Evolutionary conservation across 1,284 basidiomycete genomes (phyloP).

Genomic region (Cutaneotrichosporon mucoides): DNA sequence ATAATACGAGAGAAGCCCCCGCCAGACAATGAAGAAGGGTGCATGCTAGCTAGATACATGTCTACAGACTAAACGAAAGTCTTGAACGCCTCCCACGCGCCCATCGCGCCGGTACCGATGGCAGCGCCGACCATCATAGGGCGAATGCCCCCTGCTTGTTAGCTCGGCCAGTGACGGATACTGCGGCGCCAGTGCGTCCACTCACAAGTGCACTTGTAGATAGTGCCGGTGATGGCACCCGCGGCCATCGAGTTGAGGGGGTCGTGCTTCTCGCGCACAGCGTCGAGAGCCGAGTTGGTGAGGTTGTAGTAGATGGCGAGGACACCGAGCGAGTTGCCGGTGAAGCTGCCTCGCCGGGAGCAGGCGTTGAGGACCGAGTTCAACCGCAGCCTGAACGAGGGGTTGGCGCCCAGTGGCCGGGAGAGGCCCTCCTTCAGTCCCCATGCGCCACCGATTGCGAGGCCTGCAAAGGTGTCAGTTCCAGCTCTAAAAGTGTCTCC

Average conservation of each 20-base stretch:
- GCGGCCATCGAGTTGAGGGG: conserved; percentile 85
- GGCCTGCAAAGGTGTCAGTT: conserved; percentile 56
- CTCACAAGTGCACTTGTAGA: conserved; percentile 92
- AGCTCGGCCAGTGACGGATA: conserved; percentile 2
- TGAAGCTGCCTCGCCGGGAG: conserved; percentile 92
- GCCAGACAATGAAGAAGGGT: conserved; percentile 54
- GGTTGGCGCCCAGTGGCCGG: conserved; percentile 64
- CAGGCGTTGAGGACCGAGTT: conserved; percentile 96
- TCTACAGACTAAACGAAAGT: conserved; percentile 50
- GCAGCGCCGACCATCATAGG: conserved; percentile 84
- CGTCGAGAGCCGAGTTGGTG: conserved; percentile 90
- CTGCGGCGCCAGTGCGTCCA: conserved; percentile 8
- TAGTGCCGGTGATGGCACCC: conserved; percentile 81
- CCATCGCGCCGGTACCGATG: conserved; percentile 81
- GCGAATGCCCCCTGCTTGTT: conserved; percentile 73
- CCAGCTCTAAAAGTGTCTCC: too few species aligned
- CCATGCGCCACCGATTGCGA: conserved; percentile 90
- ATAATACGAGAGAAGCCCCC: too few species aligned
- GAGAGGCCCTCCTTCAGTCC: conserved; percentile 90
- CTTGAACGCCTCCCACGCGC: conserved; percentile 89
- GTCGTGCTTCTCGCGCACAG: conserved; percentile 85
- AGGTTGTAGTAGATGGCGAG: conserved; percentile 95
- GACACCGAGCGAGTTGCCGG: conserved; percentile 97
- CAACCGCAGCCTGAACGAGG: conserved; percentile 79
- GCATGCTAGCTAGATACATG: conserved; percentile 9